Evolutionary conservation across 1,139 yeast genomes (phyloP).

Genomic region (Saccharomycopsis crataegensis): DNA sequence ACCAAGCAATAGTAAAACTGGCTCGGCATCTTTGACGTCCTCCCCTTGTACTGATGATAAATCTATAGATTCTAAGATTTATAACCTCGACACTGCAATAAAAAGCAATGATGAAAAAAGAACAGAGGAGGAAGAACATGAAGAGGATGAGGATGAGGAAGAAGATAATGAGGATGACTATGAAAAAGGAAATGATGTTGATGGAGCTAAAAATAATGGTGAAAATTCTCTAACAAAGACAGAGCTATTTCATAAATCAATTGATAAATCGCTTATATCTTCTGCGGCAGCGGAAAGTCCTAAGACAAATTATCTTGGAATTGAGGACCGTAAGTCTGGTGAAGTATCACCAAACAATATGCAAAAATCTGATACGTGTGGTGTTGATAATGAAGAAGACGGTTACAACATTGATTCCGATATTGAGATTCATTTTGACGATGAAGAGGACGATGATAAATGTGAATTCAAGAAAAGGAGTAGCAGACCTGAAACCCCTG

Average conservation of each 20-base stretch:
- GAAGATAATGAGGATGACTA: not conserved
- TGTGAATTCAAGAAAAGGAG: not conserved
- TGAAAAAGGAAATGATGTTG: not conserved
- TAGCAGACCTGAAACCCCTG: not conserved
- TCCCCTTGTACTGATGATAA: not conserved
- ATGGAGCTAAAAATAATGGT: not conserved
- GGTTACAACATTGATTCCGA: constrained; percentile 16
- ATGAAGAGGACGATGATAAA: constrained; percentile 7
- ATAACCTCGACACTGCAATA: no score
- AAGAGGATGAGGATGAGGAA: not conserved
- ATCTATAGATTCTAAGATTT: no score
- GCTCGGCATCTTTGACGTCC: not conserved
- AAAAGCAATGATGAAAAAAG: not conserved
- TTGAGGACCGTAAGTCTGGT: not conserved
- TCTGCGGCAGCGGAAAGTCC: not conserved
- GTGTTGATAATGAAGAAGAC: not conserved
- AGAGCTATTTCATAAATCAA: not conserved
- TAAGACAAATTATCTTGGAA: not conserved
- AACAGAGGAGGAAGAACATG: not conserved
- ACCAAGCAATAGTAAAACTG: not conserved
- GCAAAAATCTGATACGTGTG: not conserved
- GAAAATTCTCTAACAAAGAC: constrained; percentile 1
- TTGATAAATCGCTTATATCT: not conserved
- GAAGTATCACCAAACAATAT: not conserved
- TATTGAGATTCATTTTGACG: constrained; percentile 15